Evolutionary conservation across 1,284 basidiomycete species (phyloP), one percentile per base, ranked within the genome.

Genomic region (Blastosporella zonata): DNA sequence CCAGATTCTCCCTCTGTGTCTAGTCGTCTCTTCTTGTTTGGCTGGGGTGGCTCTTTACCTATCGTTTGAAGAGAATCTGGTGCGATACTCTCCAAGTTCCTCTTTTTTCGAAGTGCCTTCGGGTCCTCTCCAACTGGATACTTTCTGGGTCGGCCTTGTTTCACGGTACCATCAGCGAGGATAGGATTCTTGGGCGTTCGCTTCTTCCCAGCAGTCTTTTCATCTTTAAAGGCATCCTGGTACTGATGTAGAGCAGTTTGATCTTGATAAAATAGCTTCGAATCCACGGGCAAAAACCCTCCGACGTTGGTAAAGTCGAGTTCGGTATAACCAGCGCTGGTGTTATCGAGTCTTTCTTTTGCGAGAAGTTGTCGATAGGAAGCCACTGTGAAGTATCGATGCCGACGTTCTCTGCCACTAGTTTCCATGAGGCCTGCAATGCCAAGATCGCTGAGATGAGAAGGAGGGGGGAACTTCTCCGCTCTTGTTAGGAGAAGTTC

Each of bases 321-420:
- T 22, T 75, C 68, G 18, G 62, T 55, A 54, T 75, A 74, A 6
- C 69, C 68, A 9, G 67, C 65, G 20, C 66, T 63, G 2, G 65
- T 58, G 48, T 78, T 72, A 56, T 84, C 77, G 31, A 89, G 67
- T 6, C 74, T 72, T 65, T 89, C 85, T 47, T 71, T 70, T 2
- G 69, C 68, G 37, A 85, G 70, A 37, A 88, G 69, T 28, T 68
- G 63, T 21, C 67, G 72, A 63, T 84, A 89, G 33, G 79, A 75
- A 1, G 74, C 72, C 45, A 83, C 62, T 0, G 87, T 90, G 67
- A 82, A 91, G 63, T 88, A 91, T 53, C 88, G 76, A 64, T 88
- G 82, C 15, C 87, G 80, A 27, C 88, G 82, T 67, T 93, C 87
- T 37, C 90, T 80, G 3, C 90, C 90, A 56, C 76, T 73, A 0